Conservation (phyloP, 768 basidiomycete species). For the Daedalea quercina region DNA sequence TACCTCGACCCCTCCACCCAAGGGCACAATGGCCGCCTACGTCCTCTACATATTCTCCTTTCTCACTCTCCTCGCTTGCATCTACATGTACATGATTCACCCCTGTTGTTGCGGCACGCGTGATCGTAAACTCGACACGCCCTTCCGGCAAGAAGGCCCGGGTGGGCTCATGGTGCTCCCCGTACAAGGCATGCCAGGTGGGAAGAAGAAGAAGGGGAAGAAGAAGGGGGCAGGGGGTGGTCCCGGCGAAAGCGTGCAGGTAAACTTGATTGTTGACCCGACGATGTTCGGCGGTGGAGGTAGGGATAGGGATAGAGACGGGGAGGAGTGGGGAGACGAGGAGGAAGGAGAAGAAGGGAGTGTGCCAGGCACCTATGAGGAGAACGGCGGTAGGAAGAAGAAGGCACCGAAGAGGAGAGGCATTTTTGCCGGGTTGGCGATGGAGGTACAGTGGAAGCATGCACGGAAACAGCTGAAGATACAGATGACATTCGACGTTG, state of each 20-base stretch:
- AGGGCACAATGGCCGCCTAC: conserved; percentile 46
- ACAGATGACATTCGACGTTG: conserved; percentile 42
- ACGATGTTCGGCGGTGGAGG: conserved; percentile 36
- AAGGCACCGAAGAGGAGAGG: conserved; percentile 36
- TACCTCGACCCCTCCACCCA: conserved; percentile 43
- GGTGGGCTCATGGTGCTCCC: conserved; percentile 58
- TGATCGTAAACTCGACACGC: conserved; percentile 16
- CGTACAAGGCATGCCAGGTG: conserved; percentile 43
- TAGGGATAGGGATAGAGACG: conserved; percentile 23
- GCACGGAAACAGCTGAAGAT: conserved; percentile 51
- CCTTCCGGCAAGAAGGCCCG: conserved; percentile 15
- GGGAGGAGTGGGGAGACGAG: conserved; percentile 30
- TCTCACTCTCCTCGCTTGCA: conserved; percentile 40
- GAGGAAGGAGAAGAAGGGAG: conserved; percentile 30
- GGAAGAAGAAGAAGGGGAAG: conserved; percentile 36
- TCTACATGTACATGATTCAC: conserved; percentile 52
- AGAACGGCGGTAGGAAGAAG: conserved; percentile 20
- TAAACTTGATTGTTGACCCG: conserved; percentile 70
- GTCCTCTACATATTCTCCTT: conserved; percentile 52
- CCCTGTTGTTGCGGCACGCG: conserved; percentile 47
- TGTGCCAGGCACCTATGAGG: neutral
- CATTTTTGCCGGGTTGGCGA: conserved; percentile 51
- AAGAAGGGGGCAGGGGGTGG: conserved; percentile 27
- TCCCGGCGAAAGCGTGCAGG: conserved; percentile 48
- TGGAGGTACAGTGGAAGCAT: conserved; percentile 57